Conservation (phyloP, 73 alveolate species). For the Paramecium caudatum region DNA sequence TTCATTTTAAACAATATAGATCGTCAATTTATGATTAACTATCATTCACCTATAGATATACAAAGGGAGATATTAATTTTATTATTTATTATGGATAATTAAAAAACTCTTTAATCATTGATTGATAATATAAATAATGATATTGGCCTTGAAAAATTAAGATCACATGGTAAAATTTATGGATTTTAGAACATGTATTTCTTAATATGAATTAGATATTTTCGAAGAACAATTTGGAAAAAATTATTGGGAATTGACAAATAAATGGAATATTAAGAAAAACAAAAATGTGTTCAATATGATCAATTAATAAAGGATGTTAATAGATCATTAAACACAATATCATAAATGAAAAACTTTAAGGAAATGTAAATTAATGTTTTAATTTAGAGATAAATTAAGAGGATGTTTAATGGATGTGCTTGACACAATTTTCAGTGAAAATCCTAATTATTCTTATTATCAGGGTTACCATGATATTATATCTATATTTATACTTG, state of each 20-base stretch:
- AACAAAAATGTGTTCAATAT: neutral
- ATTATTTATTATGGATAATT: slow-evolving; percentile 36
- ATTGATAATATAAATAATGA: neutral
- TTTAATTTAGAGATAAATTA: neutral
- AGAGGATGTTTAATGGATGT: slow-evolving; percentile 41
- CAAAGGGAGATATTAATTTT: too few species aligned
- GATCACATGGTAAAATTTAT: neutral
- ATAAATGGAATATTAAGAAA: neutral
- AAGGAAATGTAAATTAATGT: neutral
- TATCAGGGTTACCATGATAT: slow-evolving; percentile 65
- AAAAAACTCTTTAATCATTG: neutral
- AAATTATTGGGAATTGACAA: slow-evolving; percentile 26
- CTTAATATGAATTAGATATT: slow-evolving; percentile 9
- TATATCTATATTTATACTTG: slow-evolving; percentile 4
- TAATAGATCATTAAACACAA: slow-evolving; percentile 54
- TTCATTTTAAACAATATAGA: too few species aligned
- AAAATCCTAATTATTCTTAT: slow-evolving; percentile 14
- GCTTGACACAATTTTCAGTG: slow-evolving; percentile 18
- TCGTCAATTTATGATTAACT: too few species aligned
- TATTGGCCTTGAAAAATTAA: slow-evolving; percentile 1
- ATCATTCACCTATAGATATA: too few species aligned
- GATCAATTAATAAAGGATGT: slow-evolving; percentile 49
- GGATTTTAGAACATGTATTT: slow-evolving; percentile 51
- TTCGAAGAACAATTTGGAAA: slow-evolving; percentile 24
- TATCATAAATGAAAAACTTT: neutral